Evolutionary conservation across 2,329 filamentous ascomycete species (phyloP), one percentile per base, ranked within the genome.

Genomic region (Leptosphaerulina australis): DNA sequence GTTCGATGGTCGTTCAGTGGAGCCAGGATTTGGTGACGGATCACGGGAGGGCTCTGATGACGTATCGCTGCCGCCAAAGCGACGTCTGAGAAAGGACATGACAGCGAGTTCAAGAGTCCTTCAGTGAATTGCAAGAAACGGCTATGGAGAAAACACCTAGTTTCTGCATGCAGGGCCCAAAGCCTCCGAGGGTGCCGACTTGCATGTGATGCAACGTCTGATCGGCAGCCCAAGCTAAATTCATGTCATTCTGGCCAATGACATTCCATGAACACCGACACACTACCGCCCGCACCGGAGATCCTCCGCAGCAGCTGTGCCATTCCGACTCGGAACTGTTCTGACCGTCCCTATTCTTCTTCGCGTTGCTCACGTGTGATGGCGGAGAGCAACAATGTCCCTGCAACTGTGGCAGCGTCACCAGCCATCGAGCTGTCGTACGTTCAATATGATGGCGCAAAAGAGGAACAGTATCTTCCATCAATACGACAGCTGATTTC

Each of bases 401-500:
- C 34, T n/a, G n/a, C 26, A 20, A 18, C 25, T 5, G 25, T 31
- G 10, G 30, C 39, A 21, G 4, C 2, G 5, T 8, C 10, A n/a
- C 18, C 22, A 15, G 82, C 70, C 83, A 17, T 21, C 5, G 41
- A 28, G 36, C 67, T 72, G 58, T 77, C 74, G 57, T 87, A 86
- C 69, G 70, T 83, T 53, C 82, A 82, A 62, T 88, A 87, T 68
- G 78, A 84, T 54, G 72, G 73, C 45, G 69, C 78, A 39, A 82
- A 83, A 58, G 85, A 88, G 67, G 79, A 81, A 43, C 75, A 78
- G 47, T 86, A 94, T 70, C 85, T 99, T 31, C 86, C 91, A 26
- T 86, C 91, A 31, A 97, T 99, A 74, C 87, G 93, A 46, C 87
- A 92, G 49, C 78, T 99, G 68, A 99, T 99, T 67, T 94, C 92